Evolutionary conservation across 2,329 filamentous ascomycete genomes (phyloP), one percentile per base, ranked within the genome.

Genomic region (Ilyonectria sp.): DNA sequence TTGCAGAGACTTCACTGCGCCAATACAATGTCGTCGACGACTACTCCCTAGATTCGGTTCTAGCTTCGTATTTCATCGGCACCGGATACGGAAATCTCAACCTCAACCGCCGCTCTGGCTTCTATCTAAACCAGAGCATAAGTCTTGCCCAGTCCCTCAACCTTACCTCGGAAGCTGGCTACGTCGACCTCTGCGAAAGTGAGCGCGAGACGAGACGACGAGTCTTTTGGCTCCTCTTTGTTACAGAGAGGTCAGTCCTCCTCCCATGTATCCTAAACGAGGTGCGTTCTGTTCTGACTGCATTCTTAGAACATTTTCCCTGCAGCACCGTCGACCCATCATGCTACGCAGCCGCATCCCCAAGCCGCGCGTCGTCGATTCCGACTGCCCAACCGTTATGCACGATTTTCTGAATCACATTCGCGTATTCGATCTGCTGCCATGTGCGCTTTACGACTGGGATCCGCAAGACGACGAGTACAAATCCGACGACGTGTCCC

Each of bases 161-260:
- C 3, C 50, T 79, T 0, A 76, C 77, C 3, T 69, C 69, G 6
- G 78, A 79, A 49, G 57, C 69, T 0, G 76, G 77, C 0, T 77
- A 77, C 33, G 37, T 67, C 11, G 67, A 69, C 7, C 15, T 79
- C 0, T 49, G 72, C 1, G 61, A 71, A 1, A 60, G 35, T 1
- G 77, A 79, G 6, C 69, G 75, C 0, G 77, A 79, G n/a, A 74
- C 66, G 61, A 71, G 77, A 37, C 65, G 78, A 4, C 74, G 78
- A 0, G 71, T 79, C 5, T 78, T 81, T 29, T 81, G 79, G 79
- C 71, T 81, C 0, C 46, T 81, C 0, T 81, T 80, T 55, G 79
- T 81, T 0, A 79, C 78, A 11, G 78, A 79, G 59, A 63, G 78
- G 77, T 75, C 13, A 4, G 43, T 3, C 1, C 1, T 1, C 19